Evolutionary conservation across 768 basidiomycete genomes (phyloP), one percentile per base, ranked within the genome.

Genomic region (Rhodotorula toruloides): DNA sequence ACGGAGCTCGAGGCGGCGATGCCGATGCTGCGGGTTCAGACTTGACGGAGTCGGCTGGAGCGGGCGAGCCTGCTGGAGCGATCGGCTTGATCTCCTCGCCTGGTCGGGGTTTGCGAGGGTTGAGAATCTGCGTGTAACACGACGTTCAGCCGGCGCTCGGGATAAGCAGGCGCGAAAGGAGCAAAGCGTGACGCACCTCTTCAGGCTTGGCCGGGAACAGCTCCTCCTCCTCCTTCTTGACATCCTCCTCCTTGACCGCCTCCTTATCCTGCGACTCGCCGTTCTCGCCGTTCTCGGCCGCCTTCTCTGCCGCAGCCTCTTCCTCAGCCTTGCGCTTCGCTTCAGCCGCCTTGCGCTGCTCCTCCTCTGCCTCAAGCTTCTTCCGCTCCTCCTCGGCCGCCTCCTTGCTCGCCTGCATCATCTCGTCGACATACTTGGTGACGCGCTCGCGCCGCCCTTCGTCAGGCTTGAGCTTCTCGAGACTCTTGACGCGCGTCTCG

Each of bases 401-500:
- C 56, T 76, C 77, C 73, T 76, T 77, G 60, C 76, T 78, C 67
- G 74, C 71, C 62, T 79, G 76, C 39, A 80, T 73, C 73, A 77
- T 77, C 31, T 73, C 73, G n/a, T 90, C 85, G 74, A 97, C 88
- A 76, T 94, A 92, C 67, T 87, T 88, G 59, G 80, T 78, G 48
- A 93, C 90, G 73, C 82, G 86, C 53, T 83, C 84, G 66, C 94
- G 85, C 79, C 83, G 84, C 43, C 85, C 86, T 76, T 86, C 88
- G 79, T 97, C 92, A 74, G 84, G 76, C 62, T 84, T 77, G 54
- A 98, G 82, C 78, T 90, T 90, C 81, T 96, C 92, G 74, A 98
- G 80, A 42, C 89, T 91, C 6, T 87, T 83, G 66, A 98, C 85
- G 79, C 88, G 91, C 78, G 87, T 87, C 69, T 85, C 83, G 78